Evolutionary conservation across 495 filamentous ascomycete genomes (phyloP), one percentile per base, ranked within the genome.

Genomic region (Recurvomyces mirabilis): DNA sequence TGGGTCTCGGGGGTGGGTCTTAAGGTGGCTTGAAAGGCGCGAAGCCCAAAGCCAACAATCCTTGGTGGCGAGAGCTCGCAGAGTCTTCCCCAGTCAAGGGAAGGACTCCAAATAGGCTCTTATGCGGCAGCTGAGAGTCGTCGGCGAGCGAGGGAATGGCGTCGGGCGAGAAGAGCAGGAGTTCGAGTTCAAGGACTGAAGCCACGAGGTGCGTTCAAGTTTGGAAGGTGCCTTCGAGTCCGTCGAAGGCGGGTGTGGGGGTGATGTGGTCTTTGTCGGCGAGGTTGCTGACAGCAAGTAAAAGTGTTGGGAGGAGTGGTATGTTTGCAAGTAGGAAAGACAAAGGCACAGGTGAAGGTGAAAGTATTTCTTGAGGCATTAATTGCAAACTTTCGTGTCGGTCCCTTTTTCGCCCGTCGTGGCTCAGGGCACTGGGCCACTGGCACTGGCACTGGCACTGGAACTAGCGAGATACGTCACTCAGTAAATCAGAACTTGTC

Each of bases 91-190:
- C 84, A 53, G 64, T 66, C 68, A 91, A 87, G 88, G 86, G 87
- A 93, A 95, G 87, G 89, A 87, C 78, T 81, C 75, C 73, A 78
- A 74, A 79, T 81, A 75, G 73, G 79, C 77, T 87, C 82, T 84
- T 95, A 95, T 95, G 87, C 87, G 87, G 87, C 87, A 93, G 87
- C 83, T 89, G 83, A 76, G 73, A 63, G 62, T 68, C 71, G 68
- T 65, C 70, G 67, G 58, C 53, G 59, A 68, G 68, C 54, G 57
- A 62, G 63, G 69, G 69, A 64, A 60, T 68, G 69, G 70, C 74
- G 70, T 69, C 68, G 60, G 49, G 23, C 45, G 38, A 43, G 12
- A 57, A 47, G 65, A 66, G 68, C 60, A 60, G 73, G 61, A 61
- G 55, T 52, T 68, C 65, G 55, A 62, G 56, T 40, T 66, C 52